A percentile compares a stretch with the other conserved stretches of the same genome.
Evolutionary conservation across 208 protist species (phyloP).

Genomic region (Leishmania mexicana): DNA sequence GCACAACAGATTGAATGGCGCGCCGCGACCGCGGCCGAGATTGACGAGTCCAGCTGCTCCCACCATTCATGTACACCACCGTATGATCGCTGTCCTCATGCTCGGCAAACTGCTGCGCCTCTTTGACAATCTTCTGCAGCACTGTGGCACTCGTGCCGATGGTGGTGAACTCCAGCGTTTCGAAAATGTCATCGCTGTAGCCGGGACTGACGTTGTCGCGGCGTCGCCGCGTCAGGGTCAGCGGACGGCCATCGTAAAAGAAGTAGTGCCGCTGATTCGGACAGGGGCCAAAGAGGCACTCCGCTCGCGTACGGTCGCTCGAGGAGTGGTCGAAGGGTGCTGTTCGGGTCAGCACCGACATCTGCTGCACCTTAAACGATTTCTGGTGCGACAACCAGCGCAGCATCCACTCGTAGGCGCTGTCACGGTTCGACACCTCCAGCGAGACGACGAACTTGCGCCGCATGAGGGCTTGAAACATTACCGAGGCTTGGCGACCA

Average conservation of each 20-base stretch:
- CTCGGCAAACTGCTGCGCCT: constrained; percentile 62
- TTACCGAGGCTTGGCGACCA: constrained; percentile 39
- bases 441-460: constrained; percentile 84
- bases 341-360: constrained; percentile 71
- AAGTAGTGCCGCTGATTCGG: constrained; percentile 85
- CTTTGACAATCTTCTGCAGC: constrained; percentile 75
- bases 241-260: constrained; percentile 69
- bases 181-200: constrained; percentile 81
- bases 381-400: constrained; percentile 77
- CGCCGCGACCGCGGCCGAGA: constrained; percentile 71
- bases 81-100: constrained; percentile 80
- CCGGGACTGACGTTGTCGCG: constrained; percentile 52
- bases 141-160: constrained; percentile 52
- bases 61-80: constrained; percentile 82
- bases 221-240: constrained; percentile 78
- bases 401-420: constrained; percentile 85
- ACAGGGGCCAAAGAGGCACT: constrained; percentile 77
- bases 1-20: constrained; percentile 90
- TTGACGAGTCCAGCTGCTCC: constrained; percentile 76
- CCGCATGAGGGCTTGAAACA: constrained; percentile 45
- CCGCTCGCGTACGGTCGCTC: constrained; percentile 60
- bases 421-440: constrained; percentile 82
- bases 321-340: constrained; percentile 54
- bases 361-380: constrained; percentile 75
- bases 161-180: constrained; percentile 80